Conservation (phyloP, 2,329 filamentous ascomycete genomes). For the Aspergillus piperis region DNA sequence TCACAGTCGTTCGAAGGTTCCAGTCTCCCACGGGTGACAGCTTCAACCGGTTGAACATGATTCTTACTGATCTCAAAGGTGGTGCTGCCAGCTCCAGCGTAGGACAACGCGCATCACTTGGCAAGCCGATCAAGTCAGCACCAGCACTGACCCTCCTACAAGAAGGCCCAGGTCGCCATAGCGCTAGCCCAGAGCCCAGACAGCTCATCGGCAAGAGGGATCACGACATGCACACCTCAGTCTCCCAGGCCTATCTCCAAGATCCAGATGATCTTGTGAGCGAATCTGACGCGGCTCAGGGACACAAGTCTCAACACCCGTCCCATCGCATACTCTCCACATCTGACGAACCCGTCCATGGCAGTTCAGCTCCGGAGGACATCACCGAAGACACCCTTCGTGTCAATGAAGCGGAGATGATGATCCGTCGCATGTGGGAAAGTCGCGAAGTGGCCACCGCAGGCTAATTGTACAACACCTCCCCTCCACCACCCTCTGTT, state of each 20-base stretch:
- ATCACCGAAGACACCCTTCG: conserved; percentile 26
- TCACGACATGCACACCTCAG: conserved; percentile 26
- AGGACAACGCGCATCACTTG: conserved; percentile 26
- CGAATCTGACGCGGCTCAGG: conserved; percentile 26
- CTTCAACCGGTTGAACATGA: conserved; percentile 39
- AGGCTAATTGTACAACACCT: conserved; percentile 26
- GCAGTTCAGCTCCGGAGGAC: conserved; percentile 23
- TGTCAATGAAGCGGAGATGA: conserved; percentile 38
- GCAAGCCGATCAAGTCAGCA: conserved; percentile 38
- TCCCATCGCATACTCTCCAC: conserved; percentile 38
- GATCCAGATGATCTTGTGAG: conserved; percentile 35
- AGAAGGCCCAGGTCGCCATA: conserved; percentile 21
- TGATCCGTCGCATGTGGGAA: conserved; percentile 48
- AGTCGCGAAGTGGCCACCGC: conserved; percentile 43
- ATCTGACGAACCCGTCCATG: conserved; percentile 35
- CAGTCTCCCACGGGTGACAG: conserved; percentile 48
- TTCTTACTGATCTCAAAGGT: conserved; percentile 27
- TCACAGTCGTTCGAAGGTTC: conserved; percentile 49
- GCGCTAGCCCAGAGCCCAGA: conserved; percentile 26
- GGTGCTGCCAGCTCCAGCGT: conserved; percentile 5
- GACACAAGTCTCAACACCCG: conserved; percentile 31
- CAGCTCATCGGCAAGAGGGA: conserved; percentile 25
- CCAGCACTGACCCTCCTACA: conserved; percentile 36
- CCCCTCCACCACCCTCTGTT: background rate
- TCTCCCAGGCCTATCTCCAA: conserved; percentile 35